Percentiles rank a stretch among this genome's conserved stretches.
These are phyloP conservation scores for Leccinellum luteum DNA, from an alignment of 768 basidiomycete genomes.

Conservation along the genomic window DNA sequence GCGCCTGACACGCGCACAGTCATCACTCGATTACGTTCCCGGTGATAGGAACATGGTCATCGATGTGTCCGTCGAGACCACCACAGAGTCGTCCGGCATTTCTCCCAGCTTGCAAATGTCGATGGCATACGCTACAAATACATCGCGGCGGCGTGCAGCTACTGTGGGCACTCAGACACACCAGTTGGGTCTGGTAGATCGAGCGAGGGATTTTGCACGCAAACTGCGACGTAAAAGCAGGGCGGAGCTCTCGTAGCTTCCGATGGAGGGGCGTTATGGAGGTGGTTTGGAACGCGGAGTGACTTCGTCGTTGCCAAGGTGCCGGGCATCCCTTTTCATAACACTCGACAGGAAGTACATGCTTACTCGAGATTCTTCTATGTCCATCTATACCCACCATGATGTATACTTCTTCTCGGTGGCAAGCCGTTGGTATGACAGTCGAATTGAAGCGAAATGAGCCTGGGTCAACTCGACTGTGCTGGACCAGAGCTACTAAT, in stretches of 20 bases:
- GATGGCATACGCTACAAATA: conserved; percentile 20
- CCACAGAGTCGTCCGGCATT: conserved; percentile 9
- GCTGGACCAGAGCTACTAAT: background rate
- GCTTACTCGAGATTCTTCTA: conserved; percentile 23
- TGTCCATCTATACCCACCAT: conserved; percentile 24
- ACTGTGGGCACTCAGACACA: conserved; percentile 28
- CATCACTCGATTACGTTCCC: conserved; percentile 35
- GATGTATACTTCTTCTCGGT: conserved; percentile 12
- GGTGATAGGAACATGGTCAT: conserved; percentile 38
- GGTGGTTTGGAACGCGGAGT: conserved; percentile 11
- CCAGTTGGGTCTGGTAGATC: conserved; percentile 32
- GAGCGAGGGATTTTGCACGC: conserved; percentile 42
- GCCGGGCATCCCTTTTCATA: conserved; percentile 17
- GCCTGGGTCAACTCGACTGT: background rate
- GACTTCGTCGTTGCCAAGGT: conserved; percentile 29
- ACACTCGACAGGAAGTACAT: conserved; percentile 6
- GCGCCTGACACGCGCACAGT: conserved; percentile 42
- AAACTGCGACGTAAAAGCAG: conserved; percentile 43
- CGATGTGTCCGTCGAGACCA: conserved; percentile 50
- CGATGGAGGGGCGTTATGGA: conserved; percentile 17
- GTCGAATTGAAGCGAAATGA: conserved; percentile 21
- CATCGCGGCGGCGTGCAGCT: conserved; percentile 37
- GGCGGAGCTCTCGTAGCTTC: conserved; percentile 8
- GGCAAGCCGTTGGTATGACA: conserved; percentile 16
- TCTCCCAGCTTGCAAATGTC: conserved; percentile 9